Base-by-base conservation (phyloP, 2,329 filamentous ascomycete genomes). In the Hypoxylon sp. region DNA sequence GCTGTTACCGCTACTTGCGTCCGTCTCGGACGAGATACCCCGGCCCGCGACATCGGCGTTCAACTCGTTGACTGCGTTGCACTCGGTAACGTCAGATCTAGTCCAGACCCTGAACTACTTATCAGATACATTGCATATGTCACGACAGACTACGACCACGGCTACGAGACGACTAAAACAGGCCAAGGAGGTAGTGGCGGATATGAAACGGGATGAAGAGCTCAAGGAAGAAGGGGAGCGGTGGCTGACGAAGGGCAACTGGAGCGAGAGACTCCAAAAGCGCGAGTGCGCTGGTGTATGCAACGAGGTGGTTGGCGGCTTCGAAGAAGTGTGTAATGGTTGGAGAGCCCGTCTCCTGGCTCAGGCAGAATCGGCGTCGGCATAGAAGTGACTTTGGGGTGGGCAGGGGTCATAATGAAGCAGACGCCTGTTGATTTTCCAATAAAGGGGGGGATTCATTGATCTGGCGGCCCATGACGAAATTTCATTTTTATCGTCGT, bases 81-180 rank as follows among this genome's bases (percentile, higher is more conserved):
- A 91, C 70, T 81, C 84, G 5, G 81, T 91, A 62, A 93, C 90
- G 0, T 79, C 84, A 21, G 89, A 92, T 60, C 78, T 94, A 23
- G 85, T 94, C 7, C 85, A 91, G 68, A 91, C 91, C 5, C 83
- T 99, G 42, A 92, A 91, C 67, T 89, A 92, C 65, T 81, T 99
- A 3, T 92, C 91, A 5, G 95, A 99, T 73, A 93, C 91, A 3
- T 81, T 99, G 27, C 94, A 98, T 75, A 97, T 98, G 88, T 92
- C 90, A 26, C 88, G 92, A 10, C 94, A 98, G 75, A 90, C 91
- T 1, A 95, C 91, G 0, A 89, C 87, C 2, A 89, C 89, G 8
- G 95, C 94, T 1, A 88, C 89, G 2, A 82, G 95, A 52, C 85
- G 92, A 40, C 78, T 99, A 48, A 88, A 89, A 66, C 90, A 87